These are phyloP conservation scores for Globisporangium splendens DNA, from an alignment of 352 stramenopile species.

Conservation along the genomic window DNA sequence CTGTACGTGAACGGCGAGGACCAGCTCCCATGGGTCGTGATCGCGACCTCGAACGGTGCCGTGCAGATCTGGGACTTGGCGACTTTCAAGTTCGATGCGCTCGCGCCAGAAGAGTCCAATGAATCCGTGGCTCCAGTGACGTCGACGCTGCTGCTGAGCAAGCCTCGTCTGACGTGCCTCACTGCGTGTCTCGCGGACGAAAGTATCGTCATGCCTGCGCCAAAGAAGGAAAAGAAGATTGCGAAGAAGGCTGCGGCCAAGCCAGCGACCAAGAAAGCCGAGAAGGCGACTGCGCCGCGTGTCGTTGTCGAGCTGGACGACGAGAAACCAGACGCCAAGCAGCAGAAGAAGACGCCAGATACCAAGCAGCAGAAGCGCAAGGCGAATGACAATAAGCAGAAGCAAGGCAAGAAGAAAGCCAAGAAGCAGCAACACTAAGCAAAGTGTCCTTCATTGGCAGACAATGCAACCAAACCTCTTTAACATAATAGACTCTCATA, in stretches of 20 bases:
- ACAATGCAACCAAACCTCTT: too few relatives aligned
- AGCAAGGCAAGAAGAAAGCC: slow-evolving; percentile 18
- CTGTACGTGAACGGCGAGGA: slow-evolving; percentile 62
- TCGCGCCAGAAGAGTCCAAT: slow-evolving; percentile 54
- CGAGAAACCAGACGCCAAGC: background rate
- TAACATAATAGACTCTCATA: too few relatives aligned
- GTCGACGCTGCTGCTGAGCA: slow-evolving; percentile 66
- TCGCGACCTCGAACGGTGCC: slow-evolving; percentile 69
- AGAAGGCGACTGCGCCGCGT: slow-evolving; percentile 36
- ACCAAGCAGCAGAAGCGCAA: slow-evolving; percentile 18
- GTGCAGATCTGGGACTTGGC: slow-evolving; percentile 82
- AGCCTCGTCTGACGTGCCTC: slow-evolving; percentile 71
- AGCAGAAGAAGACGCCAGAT: slow-evolving; percentile 2
- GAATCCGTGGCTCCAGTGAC: slow-evolving; percentile 45
- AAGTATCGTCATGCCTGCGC: slow-evolving; percentile 10
- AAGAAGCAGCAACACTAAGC: slow-evolving; percentile 3
- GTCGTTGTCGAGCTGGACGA: slow-evolving; percentile 71
- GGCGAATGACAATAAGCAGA: slow-evolving; percentile 1
- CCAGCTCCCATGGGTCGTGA: slow-evolving; percentile 60
- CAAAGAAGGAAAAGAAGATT: slow-evolving; percentile 31
- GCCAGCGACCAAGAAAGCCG: slow-evolving; percentile 1
- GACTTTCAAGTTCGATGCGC: slow-evolving; percentile 48
- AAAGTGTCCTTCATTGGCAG: too few relatives aligned
- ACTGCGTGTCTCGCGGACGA: slow-evolving; percentile 49
- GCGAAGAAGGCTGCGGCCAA: slow-evolving; percentile 27